These are phyloP conservation scores for Ceratocystis albifundus DNA, from an alignment of 2,329 filamentous ascomycete species.

Conservation along the genomic window DNA sequence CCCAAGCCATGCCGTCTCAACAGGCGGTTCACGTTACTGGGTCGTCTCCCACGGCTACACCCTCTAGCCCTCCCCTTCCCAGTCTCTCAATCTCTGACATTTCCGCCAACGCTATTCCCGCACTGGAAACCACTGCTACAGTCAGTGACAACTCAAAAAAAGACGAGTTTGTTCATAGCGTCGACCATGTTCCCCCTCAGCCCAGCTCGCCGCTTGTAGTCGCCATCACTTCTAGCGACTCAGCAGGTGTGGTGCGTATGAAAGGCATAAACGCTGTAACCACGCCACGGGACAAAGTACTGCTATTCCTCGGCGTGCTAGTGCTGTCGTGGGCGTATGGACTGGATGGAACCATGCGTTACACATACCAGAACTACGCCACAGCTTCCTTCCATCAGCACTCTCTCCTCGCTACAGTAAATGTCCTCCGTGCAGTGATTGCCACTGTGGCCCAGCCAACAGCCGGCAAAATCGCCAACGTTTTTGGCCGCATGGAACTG, in stretches of 20 bases:
- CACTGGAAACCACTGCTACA: background rate
- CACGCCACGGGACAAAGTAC: constrained; percentile 40
- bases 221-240: constrained; percentile 26
- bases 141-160: background rate
- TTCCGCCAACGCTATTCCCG: background rate
- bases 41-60: background rate
- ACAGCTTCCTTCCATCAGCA: constrained; percentile 41
- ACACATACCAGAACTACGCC: constrained; percentile 44
- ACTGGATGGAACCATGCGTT: constrained; percentile 46
- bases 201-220: background rate
- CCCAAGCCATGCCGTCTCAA: background rate
- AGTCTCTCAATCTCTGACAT: background rate
- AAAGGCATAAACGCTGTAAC: constrained; percentile 45
- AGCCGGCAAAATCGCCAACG: constrained; percentile 48
- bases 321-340: constrained; percentile 53
- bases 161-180: background rate
- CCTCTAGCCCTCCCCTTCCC: background rate
- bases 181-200: no score
- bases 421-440: constrained; percentile 46
- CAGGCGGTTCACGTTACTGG: background rate
- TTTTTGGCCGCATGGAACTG: constrained; percentile 50
- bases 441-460: constrained; percentile 47
- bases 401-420: constrained; percentile 46
- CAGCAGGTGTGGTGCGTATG: constrained; percentile 47
- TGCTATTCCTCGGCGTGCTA: constrained; percentile 51